Conservation (phyloP, 768 basidiomycete species). For the Psilocybe subaeruginosa region DNA sequence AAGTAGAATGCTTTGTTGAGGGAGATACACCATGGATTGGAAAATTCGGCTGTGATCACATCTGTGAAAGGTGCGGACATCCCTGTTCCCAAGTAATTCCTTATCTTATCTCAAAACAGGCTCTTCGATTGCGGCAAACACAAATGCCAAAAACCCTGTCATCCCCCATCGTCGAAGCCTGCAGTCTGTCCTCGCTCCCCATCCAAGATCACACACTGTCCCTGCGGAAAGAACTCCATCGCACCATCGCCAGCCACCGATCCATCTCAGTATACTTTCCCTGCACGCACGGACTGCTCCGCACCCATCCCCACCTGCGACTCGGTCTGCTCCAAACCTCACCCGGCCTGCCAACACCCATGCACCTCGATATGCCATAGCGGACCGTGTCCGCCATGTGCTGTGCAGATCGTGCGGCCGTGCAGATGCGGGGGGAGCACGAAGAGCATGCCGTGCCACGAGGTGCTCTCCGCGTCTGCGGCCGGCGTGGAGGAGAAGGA, state of each 20-base stretch:
- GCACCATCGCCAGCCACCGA: constrained; percentile 33
- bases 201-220: constrained; percentile 67
- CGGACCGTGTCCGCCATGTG: constrained; percentile 82
- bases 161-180: constrained; percentile 64
- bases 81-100: not conserved
- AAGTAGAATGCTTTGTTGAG: constrained; percentile 41
- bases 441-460: constrained; percentile 56
- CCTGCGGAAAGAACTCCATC: constrained; percentile 75
- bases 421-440: constrained; percentile 87
- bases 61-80: constrained; percentile 57
- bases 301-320: constrained; percentile 83
- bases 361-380: constrained; percentile 76
- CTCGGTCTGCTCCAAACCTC: constrained; percentile 65
- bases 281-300: constrained; percentile 57
- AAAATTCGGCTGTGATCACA: constrained; percentile 53
- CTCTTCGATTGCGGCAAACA: constrained; percentile 81
- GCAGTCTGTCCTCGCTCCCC: constrained; percentile 78
- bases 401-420: constrained; percentile 65
- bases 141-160: constrained; percentile 73
- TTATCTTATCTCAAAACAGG: constrained; percentile 33
- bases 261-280: constrained; percentile 35
- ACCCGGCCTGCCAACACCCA: constrained; percentile 69
- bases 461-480: constrained; percentile 37
- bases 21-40: constrained; percentile 66
- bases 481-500: constrained; percentile 43